Evolutionary conservation across 2,329 filamentous ascomycete species (phyloP).

Genomic region (Chrysoporthe austroafricana): DNA sequence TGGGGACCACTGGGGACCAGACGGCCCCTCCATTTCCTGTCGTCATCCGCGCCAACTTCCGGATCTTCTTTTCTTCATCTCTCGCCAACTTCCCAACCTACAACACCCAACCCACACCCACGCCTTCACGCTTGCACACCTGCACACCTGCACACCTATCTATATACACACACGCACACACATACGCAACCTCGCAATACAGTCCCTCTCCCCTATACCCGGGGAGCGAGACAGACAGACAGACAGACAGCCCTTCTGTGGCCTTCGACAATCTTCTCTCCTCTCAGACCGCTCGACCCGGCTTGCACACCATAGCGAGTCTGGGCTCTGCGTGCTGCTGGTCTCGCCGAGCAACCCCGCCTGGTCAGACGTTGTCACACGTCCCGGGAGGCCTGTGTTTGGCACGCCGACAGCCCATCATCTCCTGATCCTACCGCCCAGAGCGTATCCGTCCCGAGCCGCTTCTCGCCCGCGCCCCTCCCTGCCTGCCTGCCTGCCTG

Average conservation of each 20-base stretch:
- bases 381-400: not conserved
- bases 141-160: too few relatives aligned
- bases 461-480: conserved; percentile 4
- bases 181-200: too few relatives aligned
- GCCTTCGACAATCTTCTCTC: too few relatives aligned
- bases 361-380: not conserved
- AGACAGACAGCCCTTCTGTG: too few relatives aligned
- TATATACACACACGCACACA: too few relatives aligned
- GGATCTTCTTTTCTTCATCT: conserved; percentile 8
- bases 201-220: not conserved
- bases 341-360: not conserved
- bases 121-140: too few relatives aligned
- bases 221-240: too few relatives aligned
- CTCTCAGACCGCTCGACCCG: too few relatives aligned
- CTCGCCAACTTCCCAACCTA: not conserved
- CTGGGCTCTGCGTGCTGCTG: too few relatives aligned
- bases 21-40: conserved; percentile 28
- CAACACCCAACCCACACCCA: too few relatives aligned
- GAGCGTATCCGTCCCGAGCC: conserved; percentile 15
- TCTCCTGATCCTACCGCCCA: not conserved
- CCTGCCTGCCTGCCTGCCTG: too few relatives aligned
- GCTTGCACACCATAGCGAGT: too few relatives aligned
- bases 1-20: conserved; percentile 6
- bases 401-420: conserved; percentile 1
- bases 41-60: conserved; percentile 30